Percentiles rank a stretch among this genome's conserved stretches.
Evolutionary conservation across 495 filamentous ascomycete species (phyloP).

Genomic region (Xylaria longipes): DNA sequence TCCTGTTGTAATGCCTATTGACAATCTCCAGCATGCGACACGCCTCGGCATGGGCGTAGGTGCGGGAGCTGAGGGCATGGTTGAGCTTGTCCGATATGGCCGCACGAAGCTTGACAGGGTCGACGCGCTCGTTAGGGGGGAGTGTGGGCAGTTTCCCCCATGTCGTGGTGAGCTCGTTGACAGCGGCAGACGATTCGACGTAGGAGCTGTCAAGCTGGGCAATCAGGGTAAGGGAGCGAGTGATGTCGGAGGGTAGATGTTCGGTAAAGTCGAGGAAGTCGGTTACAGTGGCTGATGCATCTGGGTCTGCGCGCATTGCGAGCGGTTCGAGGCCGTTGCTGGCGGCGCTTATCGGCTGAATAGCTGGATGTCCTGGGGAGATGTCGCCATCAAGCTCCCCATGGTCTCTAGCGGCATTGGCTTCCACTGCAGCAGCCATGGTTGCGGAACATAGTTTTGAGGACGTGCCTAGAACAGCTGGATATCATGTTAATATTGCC

Average conservation of each 20-base stretch:
- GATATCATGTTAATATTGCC: conserved; percentile 19
- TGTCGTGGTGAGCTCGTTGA: conserved; percentile 74
- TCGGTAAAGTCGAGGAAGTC: conserved; percentile 98
- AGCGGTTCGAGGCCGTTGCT: conserved; percentile 43
- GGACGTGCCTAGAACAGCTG: neutral
- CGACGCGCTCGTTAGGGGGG: conserved; percentile 54
- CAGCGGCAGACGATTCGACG: conserved; percentile 63
- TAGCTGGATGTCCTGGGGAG: conserved; percentile 43
- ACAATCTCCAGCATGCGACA: conserved; percentile 77
- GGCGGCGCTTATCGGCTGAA: conserved; percentile 38
- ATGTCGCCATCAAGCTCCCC: conserved; percentile 45
- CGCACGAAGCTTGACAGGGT: conserved; percentile 66
- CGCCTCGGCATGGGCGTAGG: conserved; percentile 83
- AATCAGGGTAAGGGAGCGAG: conserved; percentile 88
- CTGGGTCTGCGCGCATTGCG: conserved; percentile 70
- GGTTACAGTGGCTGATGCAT: conserved; percentile 91
- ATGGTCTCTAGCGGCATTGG: conserved; percentile 31
- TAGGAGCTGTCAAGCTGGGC: conserved; percentile 80
- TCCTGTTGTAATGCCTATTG: conserved; percentile 76
- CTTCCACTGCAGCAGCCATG: conserved; percentile 37
- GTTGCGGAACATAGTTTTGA: conserved; percentile 8
- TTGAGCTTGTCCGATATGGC: conserved; percentile 77
- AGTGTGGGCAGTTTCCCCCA: conserved; percentile 76
- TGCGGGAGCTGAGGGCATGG: conserved; percentile 75
- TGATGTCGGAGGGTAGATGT: conserved; percentile 91